Percentiles rank a stretch among this genome's conserved stretches.
phyloP scores from a whole-genome alignment of 305 asterid species.

The Rubia tinctorum region DNA sequence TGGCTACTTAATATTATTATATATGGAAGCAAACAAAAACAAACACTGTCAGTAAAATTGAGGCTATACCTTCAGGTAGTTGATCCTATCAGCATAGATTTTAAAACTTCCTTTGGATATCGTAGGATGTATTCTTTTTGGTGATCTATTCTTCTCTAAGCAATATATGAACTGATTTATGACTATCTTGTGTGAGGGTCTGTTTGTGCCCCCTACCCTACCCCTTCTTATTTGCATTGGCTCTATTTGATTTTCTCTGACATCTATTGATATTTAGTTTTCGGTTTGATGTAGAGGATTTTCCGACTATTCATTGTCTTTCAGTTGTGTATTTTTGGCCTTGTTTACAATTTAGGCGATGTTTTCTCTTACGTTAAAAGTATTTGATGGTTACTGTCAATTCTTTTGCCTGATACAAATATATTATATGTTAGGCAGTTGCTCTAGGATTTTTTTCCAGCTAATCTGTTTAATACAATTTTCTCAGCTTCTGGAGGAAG shows the following conservation, averaged over 20 bases:
- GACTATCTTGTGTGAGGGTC: neutral
- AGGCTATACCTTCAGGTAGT: neutral
- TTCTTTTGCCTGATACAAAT: neutral
- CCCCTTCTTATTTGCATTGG: neutral
- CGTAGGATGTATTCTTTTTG: neutral
- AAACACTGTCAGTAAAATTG: neutral
- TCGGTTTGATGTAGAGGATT: neutral
- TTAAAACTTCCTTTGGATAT: neutral
- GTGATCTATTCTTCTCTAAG: neutral
- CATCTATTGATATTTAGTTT: neutral
- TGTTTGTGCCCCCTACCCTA: neutral
- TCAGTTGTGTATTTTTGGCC: neutral
- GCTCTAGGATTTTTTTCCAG: constrained; percentile 3
- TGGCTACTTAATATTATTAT: neutral
- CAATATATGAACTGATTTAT: neutral
- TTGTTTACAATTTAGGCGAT: neutral
- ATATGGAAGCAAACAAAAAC: too few relatives aligned
- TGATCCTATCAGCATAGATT: neutral
- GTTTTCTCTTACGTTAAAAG: neutral
- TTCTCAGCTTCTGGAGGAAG: constrained; percentile 89
- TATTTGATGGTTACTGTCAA: neutral
- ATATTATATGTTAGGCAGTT: neutral
- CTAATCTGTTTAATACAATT: constrained; percentile 13
- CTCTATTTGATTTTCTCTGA: neutral
- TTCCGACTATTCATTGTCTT: neutral